Conservation (phyloP, 345 rosid genomes). For the Turritis glabra region DNA sequence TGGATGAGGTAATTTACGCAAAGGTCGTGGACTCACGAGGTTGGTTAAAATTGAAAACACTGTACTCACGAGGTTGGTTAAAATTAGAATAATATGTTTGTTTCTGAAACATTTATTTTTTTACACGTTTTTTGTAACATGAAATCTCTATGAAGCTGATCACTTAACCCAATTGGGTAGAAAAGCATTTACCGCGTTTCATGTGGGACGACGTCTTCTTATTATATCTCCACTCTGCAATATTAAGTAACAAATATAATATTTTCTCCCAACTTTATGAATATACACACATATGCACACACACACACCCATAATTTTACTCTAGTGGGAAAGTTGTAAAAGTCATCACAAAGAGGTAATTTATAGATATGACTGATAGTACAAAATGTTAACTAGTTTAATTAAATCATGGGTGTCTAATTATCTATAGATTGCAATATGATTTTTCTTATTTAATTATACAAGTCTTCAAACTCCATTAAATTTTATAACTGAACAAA, state of each 20-base stretch:
- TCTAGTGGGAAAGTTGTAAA: no score
- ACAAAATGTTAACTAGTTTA: no score
- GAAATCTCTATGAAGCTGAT: conserved; percentile 33
- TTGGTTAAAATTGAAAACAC: conserved; percentile 39
- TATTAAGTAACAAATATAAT: no score
- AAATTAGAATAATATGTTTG: background rate
- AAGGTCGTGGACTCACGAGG: conserved; percentile 62
- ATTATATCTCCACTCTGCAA: conserved; percentile 24
- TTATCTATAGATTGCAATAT: background rate
- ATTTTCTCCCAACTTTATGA: no score
- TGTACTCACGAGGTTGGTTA: conserved; percentile 62
- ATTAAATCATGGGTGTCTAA: no score
- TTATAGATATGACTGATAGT: no score
- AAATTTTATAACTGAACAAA: no score
- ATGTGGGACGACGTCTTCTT: conserved; percentile 57
- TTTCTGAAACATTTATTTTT: conserved; percentile 24
- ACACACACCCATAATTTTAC: no score
- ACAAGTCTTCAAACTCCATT: background rate
- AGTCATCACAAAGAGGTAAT: no score
- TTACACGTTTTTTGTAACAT: conserved; percentile 33
- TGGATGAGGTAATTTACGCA: conserved; percentile 27
- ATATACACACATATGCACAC: no score
- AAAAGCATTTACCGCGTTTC: conserved; percentile 72
- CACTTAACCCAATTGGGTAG: conserved; percentile 28
- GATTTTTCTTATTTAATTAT: background rate